Conservation (phyloP, 176 grass and related monocot genomes). For the Avena eriantha region DNA sequence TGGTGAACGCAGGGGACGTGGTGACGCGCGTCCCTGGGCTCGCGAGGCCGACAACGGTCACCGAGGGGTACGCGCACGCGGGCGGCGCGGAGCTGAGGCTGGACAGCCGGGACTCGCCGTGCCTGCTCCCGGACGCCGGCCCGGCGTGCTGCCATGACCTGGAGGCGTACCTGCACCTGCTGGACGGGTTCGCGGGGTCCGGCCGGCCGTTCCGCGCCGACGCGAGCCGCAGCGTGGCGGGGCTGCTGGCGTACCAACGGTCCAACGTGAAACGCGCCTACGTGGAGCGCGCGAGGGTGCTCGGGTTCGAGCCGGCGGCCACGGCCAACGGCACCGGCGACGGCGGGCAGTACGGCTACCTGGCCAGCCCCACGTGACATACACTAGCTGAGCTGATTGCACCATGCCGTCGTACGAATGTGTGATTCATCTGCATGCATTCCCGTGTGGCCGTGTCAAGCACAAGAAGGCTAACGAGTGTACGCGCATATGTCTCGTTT, state of each 20-base stretch:
- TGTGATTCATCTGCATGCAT: background rate
- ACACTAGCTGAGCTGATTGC: background rate
- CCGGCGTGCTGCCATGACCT: constrained; percentile 76
- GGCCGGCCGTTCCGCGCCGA: constrained; percentile 58
- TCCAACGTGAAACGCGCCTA: constrained; percentile 62
- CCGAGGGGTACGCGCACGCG: constrained; percentile 53
- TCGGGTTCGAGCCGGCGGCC: constrained; percentile 48
- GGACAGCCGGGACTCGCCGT: constrained; percentile 64
- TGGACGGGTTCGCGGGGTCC: constrained; percentile 64
- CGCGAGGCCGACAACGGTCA: constrained; percentile 10
- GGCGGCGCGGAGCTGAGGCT: constrained; percentile 62
- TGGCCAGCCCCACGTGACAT: constrained; percentile 52
- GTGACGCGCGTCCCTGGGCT: constrained; percentile 64
- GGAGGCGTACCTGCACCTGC: constrained; percentile 74
- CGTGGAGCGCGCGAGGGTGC: constrained; percentile 53
- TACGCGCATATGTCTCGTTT: background rate
- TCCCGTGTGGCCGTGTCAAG: too few relatives aligned
- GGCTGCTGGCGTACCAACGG: constrained; percentile 57
- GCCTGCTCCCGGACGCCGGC: constrained; percentile 58
- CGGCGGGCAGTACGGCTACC: constrained; percentile 51
- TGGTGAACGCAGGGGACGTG: constrained; percentile 80
- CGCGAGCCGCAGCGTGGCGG: constrained; percentile 59
- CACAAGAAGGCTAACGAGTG: too few relatives aligned
- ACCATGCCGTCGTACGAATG: background rate
- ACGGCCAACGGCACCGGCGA: constrained; percentile 16